Base-by-base conservation (phyloP, 257 asterid species). In the Nicotiana tabacum region DNA sequence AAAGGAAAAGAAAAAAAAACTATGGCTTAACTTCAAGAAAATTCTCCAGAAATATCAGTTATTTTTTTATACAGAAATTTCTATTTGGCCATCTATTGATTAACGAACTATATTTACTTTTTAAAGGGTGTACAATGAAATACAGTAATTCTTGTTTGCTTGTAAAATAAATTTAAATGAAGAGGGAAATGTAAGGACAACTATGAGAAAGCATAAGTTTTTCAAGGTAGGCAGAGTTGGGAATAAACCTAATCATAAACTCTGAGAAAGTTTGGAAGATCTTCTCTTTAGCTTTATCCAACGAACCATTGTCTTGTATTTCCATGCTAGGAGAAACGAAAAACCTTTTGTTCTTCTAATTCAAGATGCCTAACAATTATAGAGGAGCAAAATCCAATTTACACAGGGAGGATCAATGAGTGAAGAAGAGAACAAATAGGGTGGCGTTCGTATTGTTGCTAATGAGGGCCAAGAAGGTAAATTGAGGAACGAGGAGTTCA, bases 171-270 rank as follows among this genome's bases (percentile, higher is more conserved):
- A 32, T 6, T 35, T 24, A 9, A 56, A 81, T 13, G 35, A 70
- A 65, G 4, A n/a, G 55, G 9, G 1, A 58, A 18, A 35, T 21
- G 46, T 11, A 35, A 18, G 57, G 7, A 43, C 51, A 43, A 43
- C 10, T 1, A 39, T 39, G 48, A 39, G 3, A 43, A 43, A 43
- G 51, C 51, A 43, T 9, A 43, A 43, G 12, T 21, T 18, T 30
- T 33, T 4, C 5, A 16, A 6, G 60, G 65, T n/a, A 68, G 2
- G 46, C 6, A 56, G 13, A 17, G 17, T 53, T 35, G 24, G 37
- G 82, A 62, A 74, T 39, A 27, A 56, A 94, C 97, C 97, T 91
- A 48, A 83, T 76, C 98, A 92, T 93, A 83, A 94, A 94, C 62
- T 89, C 90, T 67, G 92, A 84, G 86, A 86, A 92, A 77, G 88